Conservation (phyloP, 2,329 filamentous ascomycete genomes). For the Teratosphaeria epicoccoides region DNA sequence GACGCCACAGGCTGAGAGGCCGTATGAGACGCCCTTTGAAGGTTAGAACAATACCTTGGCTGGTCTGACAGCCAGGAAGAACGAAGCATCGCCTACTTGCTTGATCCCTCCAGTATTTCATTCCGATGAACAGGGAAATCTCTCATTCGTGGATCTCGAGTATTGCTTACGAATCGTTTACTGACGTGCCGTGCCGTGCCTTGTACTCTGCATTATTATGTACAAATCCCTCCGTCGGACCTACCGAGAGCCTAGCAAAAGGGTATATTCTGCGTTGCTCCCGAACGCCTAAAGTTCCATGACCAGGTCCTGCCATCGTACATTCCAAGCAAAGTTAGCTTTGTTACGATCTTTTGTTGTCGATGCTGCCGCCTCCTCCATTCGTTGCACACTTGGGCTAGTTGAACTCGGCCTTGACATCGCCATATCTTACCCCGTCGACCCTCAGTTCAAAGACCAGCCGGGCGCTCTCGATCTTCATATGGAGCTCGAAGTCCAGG, state of each 20-base stretch:
- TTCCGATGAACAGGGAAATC: too few species aligned
- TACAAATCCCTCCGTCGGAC: too few species aligned
- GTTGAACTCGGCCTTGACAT: constrained; percentile 69
- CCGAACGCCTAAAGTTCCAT: neutral
- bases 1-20: constrained; percentile 70
- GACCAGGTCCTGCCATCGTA: neutral
- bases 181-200: too few species aligned
- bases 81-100: neutral
- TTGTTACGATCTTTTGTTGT: neutral
- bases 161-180: too few species aligned
- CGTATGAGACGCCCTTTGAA: constrained; percentile 53
- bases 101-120: too few species aligned
- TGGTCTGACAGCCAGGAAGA: neutral
- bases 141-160: too few species aligned
- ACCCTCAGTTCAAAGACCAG: constrained; percentile 70
- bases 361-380: neutral
- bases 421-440: constrained; percentile 64
- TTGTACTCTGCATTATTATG: too few species aligned
- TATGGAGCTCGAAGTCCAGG: constrained; percentile 70
- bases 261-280: neutral
- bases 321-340: neutral
- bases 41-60: constrained; percentile 3
- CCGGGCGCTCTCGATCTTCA: constrained; percentile 70
- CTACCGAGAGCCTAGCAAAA: neutral
- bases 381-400: constrained; percentile 25